phyloP scores from a whole-genome alignment of 257 asterid genomes.

The Eustoma russellianum region DNA sequence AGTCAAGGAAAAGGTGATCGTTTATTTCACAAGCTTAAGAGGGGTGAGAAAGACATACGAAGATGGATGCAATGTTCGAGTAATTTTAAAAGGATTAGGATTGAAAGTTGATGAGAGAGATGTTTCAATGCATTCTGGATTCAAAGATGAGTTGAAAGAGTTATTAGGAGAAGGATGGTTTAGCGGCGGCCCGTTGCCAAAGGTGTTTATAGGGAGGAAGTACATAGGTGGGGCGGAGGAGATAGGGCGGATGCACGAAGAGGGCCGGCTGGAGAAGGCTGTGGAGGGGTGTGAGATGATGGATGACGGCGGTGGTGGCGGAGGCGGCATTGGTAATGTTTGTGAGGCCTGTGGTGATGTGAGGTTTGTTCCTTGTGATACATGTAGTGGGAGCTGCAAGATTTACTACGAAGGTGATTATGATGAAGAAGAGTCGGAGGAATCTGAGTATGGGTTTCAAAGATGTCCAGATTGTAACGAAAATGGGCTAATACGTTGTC shows the following conservation, averaged over 20 bases:
- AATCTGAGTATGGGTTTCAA: conserved; percentile 55
- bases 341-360: conserved; percentile 89
- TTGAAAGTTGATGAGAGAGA: conserved; percentile 82
- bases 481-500: conserved; percentile 74
- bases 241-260: conserved; percentile 61
- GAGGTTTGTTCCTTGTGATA: conserved; percentile 82
- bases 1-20: conserved; percentile 37
- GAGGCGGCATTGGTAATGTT: conserved; percentile 17
- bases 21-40: conserved; percentile 79
- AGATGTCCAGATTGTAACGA: conserved; percentile 85
- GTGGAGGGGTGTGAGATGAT: conserved; percentile 56
- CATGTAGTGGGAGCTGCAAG: conserved; percentile 90
- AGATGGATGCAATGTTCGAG: conserved; percentile 83
- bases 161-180: conserved; percentile 39
- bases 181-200: conserved; percentile 40
- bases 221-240: conserved; percentile 83
- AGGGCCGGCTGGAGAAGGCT: conserved; percentile 60
- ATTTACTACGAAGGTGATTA: conserved; percentile 46
- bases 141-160: conserved; percentile 73
- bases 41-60: conserved; percentile 93
- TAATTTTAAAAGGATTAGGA: conserved; percentile 56
- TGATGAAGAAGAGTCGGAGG: conserved; percentile 27
- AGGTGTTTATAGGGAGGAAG: conserved; percentile 49
- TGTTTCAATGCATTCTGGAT: conserved; percentile 88
- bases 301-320: too few species aligned